Evolutionary conservation across 129 eudicot genomes (phyloP), one percentile per base, ranked within the genome.

Genomic region (Artemisia tridentata): DNA sequence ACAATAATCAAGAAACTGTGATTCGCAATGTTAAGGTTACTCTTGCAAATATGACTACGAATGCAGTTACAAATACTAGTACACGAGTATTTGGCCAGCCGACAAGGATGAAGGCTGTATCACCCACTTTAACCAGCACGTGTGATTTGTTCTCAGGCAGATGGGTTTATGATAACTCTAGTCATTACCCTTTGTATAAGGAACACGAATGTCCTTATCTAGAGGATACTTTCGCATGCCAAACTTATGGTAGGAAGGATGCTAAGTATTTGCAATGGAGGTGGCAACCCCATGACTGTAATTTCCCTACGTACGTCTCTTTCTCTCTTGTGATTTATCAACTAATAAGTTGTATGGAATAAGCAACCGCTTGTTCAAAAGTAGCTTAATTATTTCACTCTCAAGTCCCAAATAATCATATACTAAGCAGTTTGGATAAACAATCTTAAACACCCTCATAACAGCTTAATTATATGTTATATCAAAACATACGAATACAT

Each of bases 241-340:
- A 65, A 51, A 86, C 81, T 34, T 81, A 72, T 58, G 92, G 92
- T 1, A 73, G 92, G 53, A 79, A 72, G 25, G 85, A 86, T 72
- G 47, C 69, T 14, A 69, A 53, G 49, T 86, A 78, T 80, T 86
- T 76, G 45, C 71, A 86, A 25, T 86, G 92, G 92, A 75, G 88
- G 63, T 86, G 92, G 92, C 89, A 84, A 62, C 88, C 92, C 29
- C 78, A 84, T 61, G 72, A 65, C 50, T 86, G 92, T 21, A 74
- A 81, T 72, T 82, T 86, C 68, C 92, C 88, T 5, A 79, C 73
- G 92, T 86, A 7, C 45, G 60, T 70, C 51, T 69, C 53, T 69
- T 66, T 47, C 57, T 74, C 72, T 68, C 59, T 60, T 7, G 45
- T 38, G 45, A 7, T 7, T 38, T 11, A 38, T 38, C 45, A 38